phyloP scores from a whole-genome alignment of 2,329 filamentous ascomycete species.

The Cordyceps farinosa region DNA sequence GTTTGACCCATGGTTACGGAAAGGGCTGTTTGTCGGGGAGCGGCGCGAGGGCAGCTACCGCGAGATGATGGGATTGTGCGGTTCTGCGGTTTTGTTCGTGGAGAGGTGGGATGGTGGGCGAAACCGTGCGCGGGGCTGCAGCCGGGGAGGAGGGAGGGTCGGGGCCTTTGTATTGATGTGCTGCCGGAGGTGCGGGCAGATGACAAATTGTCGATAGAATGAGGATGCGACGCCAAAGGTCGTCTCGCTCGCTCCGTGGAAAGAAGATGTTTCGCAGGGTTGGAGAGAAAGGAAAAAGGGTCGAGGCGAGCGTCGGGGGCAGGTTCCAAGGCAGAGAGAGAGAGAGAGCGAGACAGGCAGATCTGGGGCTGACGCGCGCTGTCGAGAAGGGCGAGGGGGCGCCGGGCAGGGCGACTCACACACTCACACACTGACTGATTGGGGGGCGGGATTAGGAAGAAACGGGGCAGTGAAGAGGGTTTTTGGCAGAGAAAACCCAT shows the following conservation, averaged over 20 bases:
- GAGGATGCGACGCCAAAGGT: neutral
- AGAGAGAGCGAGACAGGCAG: neutral
- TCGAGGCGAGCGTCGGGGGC: neutral
- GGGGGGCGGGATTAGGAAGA: constrained; percentile 12
- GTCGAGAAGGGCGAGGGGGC: constrained; percentile 16
- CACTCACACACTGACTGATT: neutral
- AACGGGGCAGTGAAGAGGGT: neutral
- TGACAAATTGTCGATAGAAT: neutral
- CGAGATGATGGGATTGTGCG: constrained; percentile 14
- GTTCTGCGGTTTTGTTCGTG: constrained; percentile 15
- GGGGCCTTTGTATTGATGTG: neutral
- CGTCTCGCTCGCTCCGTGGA: constrained; percentile 4
- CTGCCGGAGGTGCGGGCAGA: neutral
- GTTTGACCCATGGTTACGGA: constrained; percentile 83
- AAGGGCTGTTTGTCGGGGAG: constrained; percentile 17
- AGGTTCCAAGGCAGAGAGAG: constrained; percentile 2
- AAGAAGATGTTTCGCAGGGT: neutral
- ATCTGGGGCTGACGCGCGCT: neutral
- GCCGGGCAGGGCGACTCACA: neutral
- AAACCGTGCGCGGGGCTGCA: constrained; percentile 14
- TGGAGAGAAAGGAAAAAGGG: neutral
- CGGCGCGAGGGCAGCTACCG: constrained; percentile 19
- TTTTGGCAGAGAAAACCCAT: neutral
- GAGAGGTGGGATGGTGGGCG: constrained; percentile 7
- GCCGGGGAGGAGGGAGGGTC: neutral